phyloP scores from a whole-genome alignment of 768 basidiomycete genomes.

The Leccinum variicolor region DNA sequence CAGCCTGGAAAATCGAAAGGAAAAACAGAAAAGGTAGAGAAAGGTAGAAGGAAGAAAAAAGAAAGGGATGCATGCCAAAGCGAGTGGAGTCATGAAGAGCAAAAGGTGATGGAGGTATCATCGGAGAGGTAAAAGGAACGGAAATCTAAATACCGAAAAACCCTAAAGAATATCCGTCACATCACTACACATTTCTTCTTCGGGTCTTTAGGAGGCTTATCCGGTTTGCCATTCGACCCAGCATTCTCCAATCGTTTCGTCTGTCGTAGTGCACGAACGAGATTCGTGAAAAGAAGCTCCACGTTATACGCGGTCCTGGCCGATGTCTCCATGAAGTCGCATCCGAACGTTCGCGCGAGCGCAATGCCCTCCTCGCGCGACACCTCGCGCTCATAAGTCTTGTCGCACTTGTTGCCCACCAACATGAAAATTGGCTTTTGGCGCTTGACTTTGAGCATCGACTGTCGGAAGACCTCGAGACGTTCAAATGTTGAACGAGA shows the following conservation, averaged over 20 bases:
- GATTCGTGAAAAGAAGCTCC: slow-evolving; percentile 82
- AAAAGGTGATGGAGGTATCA: slow-evolving; percentile 64
- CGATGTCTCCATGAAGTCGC: slow-evolving; percentile 95
- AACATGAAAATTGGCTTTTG: slow-evolving; percentile 87
- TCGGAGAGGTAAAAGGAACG: slow-evolving; percentile 68
- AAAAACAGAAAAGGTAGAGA: slow-evolving; percentile 18
- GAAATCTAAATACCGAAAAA: slow-evolving; percentile 64
- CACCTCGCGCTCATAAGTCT: slow-evolving; percentile 87
- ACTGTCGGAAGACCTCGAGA: slow-evolving; percentile 85
- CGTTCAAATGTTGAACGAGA: slow-evolving; percentile 91
- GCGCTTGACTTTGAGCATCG: slow-evolving; percentile 86
- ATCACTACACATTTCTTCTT: slow-evolving; percentile 72
- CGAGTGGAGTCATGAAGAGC: slow-evolving; percentile 25
- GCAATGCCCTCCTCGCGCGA: slow-evolving; percentile 84
- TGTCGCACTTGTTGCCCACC: slow-evolving; percentile 95
- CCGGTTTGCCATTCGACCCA: slow-evolving; percentile 38
- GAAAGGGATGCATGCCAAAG: slow-evolving; percentile 23
- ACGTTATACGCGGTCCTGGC: slow-evolving; percentile 94
- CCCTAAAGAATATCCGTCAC: slow-evolving; percentile 63
- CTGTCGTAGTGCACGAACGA: slow-evolving; percentile 80
- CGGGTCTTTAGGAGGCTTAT: slow-evolving; percentile 43
- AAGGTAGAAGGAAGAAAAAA: slow-evolving; percentile 1
- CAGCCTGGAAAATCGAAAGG: slow-evolving; percentile 30
- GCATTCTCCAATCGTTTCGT: slow-evolving; percentile 49
- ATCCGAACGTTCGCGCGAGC: slow-evolving; percentile 80